Base-by-base conservation (phyloP, 306 rosid species). In the Macrotyloma uniflorum region DNA sequence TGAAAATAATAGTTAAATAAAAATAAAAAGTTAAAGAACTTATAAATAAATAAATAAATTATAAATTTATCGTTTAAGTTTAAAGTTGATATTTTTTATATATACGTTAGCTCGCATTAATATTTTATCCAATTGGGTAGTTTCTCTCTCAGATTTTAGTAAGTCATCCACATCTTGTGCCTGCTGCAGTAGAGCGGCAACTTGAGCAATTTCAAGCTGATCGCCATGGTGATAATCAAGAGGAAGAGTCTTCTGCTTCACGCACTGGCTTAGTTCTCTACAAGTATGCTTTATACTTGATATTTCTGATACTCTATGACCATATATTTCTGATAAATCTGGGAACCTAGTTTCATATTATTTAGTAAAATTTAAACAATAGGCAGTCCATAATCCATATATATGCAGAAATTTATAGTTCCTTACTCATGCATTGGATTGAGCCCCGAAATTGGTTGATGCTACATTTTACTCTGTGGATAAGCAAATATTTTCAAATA, bases 121-220 rank as follows among this genome's bases (percentile, higher is more conserved):
- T n/a, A n/a, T n/a, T n/a, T n/a, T n/a, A n/a, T 81, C 99, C 99
- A 14, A 79, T 96, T 2, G 99, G 99, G 15, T 97, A 90, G 90
- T 90, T 96, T 82, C 85, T 96, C 67, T 87, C 97, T 69, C 88
- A 96, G 84, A 93, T 93, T 59, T 82, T 96, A 83, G 53, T 76
- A 20, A 91, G 90, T 80, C 99, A 96, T 82, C 99, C 99, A 0
- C 99, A 96, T 82, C 99, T 96, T 36, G 86, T 96, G 75, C 97
- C 97, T 77, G 97, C 97, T 59, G 98, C 98, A 20, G 93, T 93
- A 47, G 99, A 96, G 80, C 88, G 87, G 82, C 99, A 93, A 83
- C 99, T 96, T 63, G 93, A 93, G 57, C 94, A 87, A 83, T 97
- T 96, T 69, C 98, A 90, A 84, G 90, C 89, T 5, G 98, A 91